phyloP scores from a whole-genome alignment of 768 basidiomycete genomes.

The Coprinopsis sp. region DNA sequence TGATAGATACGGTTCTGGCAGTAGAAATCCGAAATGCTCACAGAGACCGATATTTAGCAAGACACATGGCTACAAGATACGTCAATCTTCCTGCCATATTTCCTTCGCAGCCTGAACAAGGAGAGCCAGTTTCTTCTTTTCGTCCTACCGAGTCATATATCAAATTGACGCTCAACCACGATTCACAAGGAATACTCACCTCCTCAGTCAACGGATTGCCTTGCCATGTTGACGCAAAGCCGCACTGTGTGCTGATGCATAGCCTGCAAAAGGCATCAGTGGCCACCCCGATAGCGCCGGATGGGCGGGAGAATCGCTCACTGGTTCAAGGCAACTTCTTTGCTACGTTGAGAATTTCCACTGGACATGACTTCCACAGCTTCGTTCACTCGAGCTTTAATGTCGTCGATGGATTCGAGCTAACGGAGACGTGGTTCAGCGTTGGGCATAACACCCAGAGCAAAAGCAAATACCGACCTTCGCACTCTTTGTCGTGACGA shows the following conservation, averaged over 20 bases:
- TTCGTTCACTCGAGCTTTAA: conserved; percentile 48
- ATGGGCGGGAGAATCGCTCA: conserved; percentile 20
- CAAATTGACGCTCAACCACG: neutral
- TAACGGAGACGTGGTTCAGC: conserved; percentile 14
- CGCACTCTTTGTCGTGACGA: conserved; percentile 45
- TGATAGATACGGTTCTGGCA: too few relatives aligned
- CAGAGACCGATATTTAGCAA: neutral
- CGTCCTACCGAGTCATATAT: conserved; percentile 31
- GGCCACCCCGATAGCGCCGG: conserved; percentile 5
- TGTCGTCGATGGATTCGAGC: conserved; percentile 46
- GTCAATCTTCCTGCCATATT: conserved; percentile 33
- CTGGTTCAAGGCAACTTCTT: conserved; percentile 50
- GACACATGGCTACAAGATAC: neutral
- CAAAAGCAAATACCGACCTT: conserved; percentile 26
- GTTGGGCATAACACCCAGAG: neutral
- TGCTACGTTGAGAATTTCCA: conserved; percentile 40
- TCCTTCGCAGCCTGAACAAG: conserved; percentile 41
- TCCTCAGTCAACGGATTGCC: conserved; percentile 52
- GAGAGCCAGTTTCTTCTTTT: conserved; percentile 43
- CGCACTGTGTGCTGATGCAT: conserved; percentile 59
- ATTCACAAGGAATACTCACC: conserved; percentile 21
- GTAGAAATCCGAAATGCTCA: too few relatives aligned
- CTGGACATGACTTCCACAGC: conserved; percentile 46
- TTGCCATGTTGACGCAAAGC: conserved; percentile 56
- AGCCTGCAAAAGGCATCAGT: conserved; percentile 28